Evolutionary conservation across 1,284 basidiomycete genomes (phyloP).

Genomic region (Gymnopus androsaceus): DNA sequence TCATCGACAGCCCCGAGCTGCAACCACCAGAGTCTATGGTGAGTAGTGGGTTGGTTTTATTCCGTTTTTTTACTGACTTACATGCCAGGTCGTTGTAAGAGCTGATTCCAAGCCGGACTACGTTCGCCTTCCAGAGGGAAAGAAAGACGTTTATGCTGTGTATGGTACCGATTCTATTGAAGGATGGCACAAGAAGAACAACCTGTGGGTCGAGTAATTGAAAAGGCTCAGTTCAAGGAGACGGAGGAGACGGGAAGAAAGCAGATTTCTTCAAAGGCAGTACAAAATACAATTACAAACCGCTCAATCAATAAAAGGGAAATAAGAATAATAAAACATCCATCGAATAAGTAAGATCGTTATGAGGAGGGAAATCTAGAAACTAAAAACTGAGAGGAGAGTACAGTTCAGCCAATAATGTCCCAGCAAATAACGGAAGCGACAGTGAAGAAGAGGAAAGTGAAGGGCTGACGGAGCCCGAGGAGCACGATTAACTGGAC

Average conservation of each 20-base stretch:
- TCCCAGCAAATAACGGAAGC: neutral
- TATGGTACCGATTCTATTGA: constrained; percentile 50
- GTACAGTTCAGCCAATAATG: neutral
- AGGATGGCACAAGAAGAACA: constrained; percentile 56
- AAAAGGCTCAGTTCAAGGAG: too few species aligned
- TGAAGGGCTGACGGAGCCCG: neutral
- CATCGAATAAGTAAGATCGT: neutral
- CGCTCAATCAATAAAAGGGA: neutral
- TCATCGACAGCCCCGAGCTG: constrained; percentile 55
- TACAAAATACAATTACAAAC: neutral
- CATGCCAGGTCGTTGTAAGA: constrained; percentile 44
- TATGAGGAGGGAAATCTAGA: neutral
- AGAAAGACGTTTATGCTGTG: constrained; percentile 43
- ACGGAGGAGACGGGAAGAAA: neutral
- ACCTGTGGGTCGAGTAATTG: constrained; percentile 38
- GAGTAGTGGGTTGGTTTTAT: too few species aligned
- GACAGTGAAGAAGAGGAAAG: neutral
- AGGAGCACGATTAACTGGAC: neutral
- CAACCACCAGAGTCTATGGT: constrained; percentile 51
- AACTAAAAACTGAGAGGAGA: neutral
- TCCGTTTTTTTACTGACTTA: neutral
- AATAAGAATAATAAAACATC: constrained; percentile 1
- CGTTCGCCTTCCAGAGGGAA: constrained; percentile 60
- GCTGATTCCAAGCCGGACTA: constrained; percentile 54
- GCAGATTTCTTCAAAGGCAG: neutral